Base-by-base conservation (phyloP, 2,329 filamentous ascomycete genomes). In the Hysterium pulicare region DNA sequence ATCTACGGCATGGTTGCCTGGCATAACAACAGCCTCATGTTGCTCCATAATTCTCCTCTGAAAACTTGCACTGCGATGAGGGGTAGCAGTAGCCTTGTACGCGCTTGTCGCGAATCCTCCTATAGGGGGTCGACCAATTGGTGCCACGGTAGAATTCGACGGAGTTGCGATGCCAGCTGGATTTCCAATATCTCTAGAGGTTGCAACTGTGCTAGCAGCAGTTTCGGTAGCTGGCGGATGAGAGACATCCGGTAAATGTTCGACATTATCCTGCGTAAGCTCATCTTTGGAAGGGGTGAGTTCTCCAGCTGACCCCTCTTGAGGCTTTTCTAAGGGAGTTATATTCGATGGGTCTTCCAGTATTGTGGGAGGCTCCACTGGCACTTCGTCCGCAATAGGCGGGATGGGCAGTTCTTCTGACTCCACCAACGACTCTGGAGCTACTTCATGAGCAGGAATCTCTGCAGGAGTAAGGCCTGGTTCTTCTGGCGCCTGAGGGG, bases 11-110 rank as follows among this genome's bases (percentile, higher is more conserved):
- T 93, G 90, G 73, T 96, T 95, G 46, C 88, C 90, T 34, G 93
- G 93, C 91, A 98, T 96, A 51, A 95, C 90, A 31, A 98, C 93
- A 45, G 93, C 89, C 72, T 98, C 93, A 68, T 95, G 90, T 65
- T 98, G 93, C 58, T 97, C 90, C 59, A 95, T 77, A 41, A 96
- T 79, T 58, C 89, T 86, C 53, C 91, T 83, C 66, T 94, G 86
- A 68, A 86, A 89, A 70, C 84, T 90, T 16, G 88, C 81, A 41
- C 82, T 83, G 47, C 91, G 86, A 46, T 75, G 73, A 44, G 78
- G 58, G 23, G 67, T 69, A 19, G 79, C 72, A 48, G 84, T 86
- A 10, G 87, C 87, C 72, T 95, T 95, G 58, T 87, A 76, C 20
- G 89, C 88, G 38, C 84, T 86, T n/a, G 87, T 78, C 38, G 86